These are phyloP conservation scores for Graphilbum sp. DNA, from an alignment of 2,329 filamentous ascomycete species.

Conservation along the genomic window DNA sequence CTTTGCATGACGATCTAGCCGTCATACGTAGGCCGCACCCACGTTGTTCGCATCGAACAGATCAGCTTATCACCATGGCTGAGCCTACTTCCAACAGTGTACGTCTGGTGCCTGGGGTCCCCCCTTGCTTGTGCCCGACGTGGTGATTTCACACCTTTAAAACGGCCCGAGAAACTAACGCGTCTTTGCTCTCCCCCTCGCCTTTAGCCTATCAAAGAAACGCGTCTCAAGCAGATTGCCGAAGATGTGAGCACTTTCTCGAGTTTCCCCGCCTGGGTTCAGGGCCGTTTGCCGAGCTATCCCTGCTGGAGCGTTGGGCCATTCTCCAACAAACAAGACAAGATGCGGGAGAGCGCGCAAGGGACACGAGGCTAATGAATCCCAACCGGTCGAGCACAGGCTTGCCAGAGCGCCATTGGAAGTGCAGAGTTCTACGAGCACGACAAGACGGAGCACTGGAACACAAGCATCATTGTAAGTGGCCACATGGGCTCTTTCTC, in stretches of 20 bases:
- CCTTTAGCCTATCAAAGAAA: conserved; percentile 54
- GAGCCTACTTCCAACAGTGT: neutral
- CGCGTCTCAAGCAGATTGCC: conserved; percentile 70
- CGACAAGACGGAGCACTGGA: conserved; percentile 71
- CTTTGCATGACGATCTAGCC: no score
- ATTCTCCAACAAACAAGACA: neutral
- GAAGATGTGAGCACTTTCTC: conserved; percentile 45
- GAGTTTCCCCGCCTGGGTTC: neutral
- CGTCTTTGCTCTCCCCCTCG: neutral
- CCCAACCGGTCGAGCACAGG: conserved; percentile 37
- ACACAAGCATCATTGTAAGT: conserved; percentile 79
- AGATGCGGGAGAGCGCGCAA: neutral
- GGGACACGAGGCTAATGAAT: neutral
- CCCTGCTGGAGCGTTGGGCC: neutral
- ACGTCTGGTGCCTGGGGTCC: no score
- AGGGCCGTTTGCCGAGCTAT: neutral
- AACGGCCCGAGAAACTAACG: no score
- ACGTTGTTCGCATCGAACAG: no score
- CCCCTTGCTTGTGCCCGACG: no score
- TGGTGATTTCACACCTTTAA: no score
- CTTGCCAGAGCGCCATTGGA: conserved; percentile 64
- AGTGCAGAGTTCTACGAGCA: conserved; percentile 73
- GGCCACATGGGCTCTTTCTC: neutral
- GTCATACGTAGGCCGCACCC: no score
- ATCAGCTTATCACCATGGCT: no score